Base-by-base conservation (phyloP, 1,284 basidiomycete genomes). In the Neotropicomus parvogracilis region DNA sequence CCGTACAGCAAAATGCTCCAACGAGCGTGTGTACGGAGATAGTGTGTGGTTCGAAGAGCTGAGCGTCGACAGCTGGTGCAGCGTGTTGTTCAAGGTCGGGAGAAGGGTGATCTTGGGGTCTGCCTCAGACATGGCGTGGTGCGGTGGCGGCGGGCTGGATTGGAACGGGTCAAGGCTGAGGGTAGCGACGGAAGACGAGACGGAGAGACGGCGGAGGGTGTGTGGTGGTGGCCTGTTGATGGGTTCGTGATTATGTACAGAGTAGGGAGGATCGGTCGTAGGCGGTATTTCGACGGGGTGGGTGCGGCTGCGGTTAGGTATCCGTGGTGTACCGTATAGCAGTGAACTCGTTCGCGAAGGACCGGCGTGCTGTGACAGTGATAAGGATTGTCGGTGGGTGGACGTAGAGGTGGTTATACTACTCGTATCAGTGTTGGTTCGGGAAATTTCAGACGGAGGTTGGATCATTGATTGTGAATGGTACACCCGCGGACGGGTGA, bases 1-100 rank as follows among this genome's bases (percentile, higher is more conserved):
- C 20, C 92, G 79, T 3, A 95, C 91, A 5, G 91, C 91, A 63
- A 94, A 94, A 69, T 95, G 92, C 53, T 88, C 84, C 37, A 92
- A 75, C 6, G 85, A 85, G 40, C 91, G 80, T 10, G 93, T 95
- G 66, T 93, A 95, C 0, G 93, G 93, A 2, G 88, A 91, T 2
- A 97, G 72, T 0, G 93, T 97, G 61, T 95, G 92, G 57, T 95
- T 91, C 3, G 90, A 91, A 54, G 86, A 79, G 19, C 81, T 85
- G 46, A 97, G 79, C 3, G 88, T 89, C 16, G 88, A 85, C 16
- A 97, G 74, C 54, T 94, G 88, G 41, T 86, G 87, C 19, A 95
- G 76, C 8, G 83, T 81, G 59, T 83, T 83, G 70, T 88, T 91
- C 27, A 72, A 59, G 2, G 74, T 71, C 0, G 84, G 82, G 20